Percentiles rank a stretch among this genome's conserved stretches.
Conservation (phyloP, 805 yeast species). For the Cyberlindnera samutprakarnensis region DNA sequence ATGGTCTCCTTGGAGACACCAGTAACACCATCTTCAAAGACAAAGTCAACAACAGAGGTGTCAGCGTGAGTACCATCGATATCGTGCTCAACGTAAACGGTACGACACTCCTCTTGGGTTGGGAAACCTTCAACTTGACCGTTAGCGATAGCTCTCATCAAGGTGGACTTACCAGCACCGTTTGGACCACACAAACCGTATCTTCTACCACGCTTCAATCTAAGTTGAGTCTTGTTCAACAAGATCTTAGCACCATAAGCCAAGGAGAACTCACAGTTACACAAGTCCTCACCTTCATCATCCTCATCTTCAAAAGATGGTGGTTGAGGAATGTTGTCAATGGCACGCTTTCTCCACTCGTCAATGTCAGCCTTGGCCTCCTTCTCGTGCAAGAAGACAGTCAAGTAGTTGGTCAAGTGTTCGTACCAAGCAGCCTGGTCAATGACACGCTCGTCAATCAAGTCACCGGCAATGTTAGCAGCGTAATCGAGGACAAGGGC, state of each 20-base stretch:
- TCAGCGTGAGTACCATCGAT: slow-evolving; percentile 98
- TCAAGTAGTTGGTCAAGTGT: slow-evolving; percentile 86
- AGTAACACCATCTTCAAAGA: slow-evolving; percentile 64
- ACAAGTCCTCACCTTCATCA: slow-evolving; percentile 98
- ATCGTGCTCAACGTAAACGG: slow-evolving; percentile 99
- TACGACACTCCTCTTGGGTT: slow-evolving; percentile 96
- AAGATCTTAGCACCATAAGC: slow-evolving; percentile 99
- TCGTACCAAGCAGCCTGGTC: slow-evolving; percentile 90
- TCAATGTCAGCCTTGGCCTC: slow-evolving; percentile 87
- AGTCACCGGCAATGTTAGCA: slow-evolving; percentile 97
- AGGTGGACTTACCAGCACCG: slow-evolving; percentile 99
- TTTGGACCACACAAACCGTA: slow-evolving; percentile 99
- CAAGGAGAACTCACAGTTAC: slow-evolving; percentile 99
- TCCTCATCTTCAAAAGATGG: slow-evolving; percentile 94
- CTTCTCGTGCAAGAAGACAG: slow-evolving; percentile 90
- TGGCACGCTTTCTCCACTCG: slow-evolving; percentile 91
- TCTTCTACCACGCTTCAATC: slow-evolving; percentile 98
- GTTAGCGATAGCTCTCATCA: slow-evolving; percentile 95
- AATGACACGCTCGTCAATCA: slow-evolving; percentile 95
- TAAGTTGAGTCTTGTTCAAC: slow-evolving; percentile 98
- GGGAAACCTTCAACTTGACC: slow-evolving; percentile 99
- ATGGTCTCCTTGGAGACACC: slow-evolving; percentile 61
- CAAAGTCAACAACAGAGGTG: slow-evolving; percentile 89
- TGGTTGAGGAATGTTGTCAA: slow-evolving; percentile 96
- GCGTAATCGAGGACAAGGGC: slow-evolving; percentile 69